These are phyloP conservation scores for Acacia acuminata DNA, from an alignment of 306 rosid species.

Conservation along the genomic window DNA sequence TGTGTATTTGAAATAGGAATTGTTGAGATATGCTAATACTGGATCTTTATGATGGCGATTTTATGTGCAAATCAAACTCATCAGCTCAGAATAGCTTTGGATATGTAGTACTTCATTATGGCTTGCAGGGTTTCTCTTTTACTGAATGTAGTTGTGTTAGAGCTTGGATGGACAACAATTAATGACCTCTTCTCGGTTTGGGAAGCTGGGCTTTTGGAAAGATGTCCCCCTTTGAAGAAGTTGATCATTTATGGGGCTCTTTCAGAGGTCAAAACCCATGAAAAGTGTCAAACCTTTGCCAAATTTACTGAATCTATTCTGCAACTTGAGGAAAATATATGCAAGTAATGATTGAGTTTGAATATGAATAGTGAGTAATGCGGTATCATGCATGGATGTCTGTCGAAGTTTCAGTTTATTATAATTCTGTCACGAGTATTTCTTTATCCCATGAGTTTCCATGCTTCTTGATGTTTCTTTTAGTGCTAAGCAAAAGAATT, in stretches of 20 bases:
- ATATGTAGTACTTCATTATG: constrained; percentile 29
- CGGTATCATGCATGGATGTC: not conserved
- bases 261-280: constrained; percentile 55
- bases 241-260: constrained; percentile 53
- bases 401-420: constrained; percentile 1
- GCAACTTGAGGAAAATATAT: constrained; percentile 50
- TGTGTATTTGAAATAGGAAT: constrained; percentile 24
- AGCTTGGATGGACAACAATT: constrained; percentile 53
- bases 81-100: constrained; percentile 13
- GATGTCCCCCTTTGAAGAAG: constrained; percentile 56
- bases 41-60: constrained; percentile 22
- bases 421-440: not conserved
- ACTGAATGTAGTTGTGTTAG: constrained; percentile 49
- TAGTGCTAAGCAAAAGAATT: constrained; percentile 8
- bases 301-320: constrained; percentile 59
- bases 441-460: constrained; percentile 1
- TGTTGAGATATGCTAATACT: constrained; percentile 30
- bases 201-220: constrained; percentile 53
- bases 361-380: constrained; percentile 35
- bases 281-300: constrained; percentile 62
- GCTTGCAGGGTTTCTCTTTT: constrained; percentile 53
- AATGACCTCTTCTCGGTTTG: constrained; percentile 53
- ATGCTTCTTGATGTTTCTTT: not conserved
- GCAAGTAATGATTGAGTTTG: constrained; percentile 47
- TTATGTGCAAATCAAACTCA: constrained; percentile 9